Evolutionary conservation across 2,329 filamentous ascomycete genomes (phyloP).

Genomic region (Cytospora paraplurivora): DNA sequence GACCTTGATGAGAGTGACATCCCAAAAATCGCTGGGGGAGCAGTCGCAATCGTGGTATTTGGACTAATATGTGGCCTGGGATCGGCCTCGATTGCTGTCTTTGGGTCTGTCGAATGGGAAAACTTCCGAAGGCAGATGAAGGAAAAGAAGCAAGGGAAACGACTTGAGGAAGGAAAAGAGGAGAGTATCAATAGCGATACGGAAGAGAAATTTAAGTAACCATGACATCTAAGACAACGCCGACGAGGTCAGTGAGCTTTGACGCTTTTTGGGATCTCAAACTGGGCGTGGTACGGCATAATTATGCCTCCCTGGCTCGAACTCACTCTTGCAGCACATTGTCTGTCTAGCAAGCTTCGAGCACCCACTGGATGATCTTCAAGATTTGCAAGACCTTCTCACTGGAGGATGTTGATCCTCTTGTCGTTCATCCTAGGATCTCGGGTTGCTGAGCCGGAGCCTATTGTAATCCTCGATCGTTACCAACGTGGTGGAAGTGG

Average conservation of each 20-base stretch:
- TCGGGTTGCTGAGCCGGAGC: conserved; percentile 8
- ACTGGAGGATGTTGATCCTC: not conserved
- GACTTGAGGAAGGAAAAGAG: not conserved
- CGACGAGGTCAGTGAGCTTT: not conserved
- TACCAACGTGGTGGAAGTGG: not conserved
- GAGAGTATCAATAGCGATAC: conserved; percentile 7
- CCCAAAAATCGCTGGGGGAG: conserved; percentile 19
- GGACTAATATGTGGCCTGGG: conserved; percentile 24
- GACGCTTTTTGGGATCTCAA: not conserved
- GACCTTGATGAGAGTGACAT: not conserved
- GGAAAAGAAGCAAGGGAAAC: conserved; percentile 8
- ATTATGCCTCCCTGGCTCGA: too few relatives aligned
- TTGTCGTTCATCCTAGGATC: not conserved
- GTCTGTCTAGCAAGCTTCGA: not conserved
- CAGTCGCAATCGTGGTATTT: conserved; percentile 9
- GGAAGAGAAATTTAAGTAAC: conserved; percentile 6
- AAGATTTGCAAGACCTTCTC: not conserved
- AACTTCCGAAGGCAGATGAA: conserved; percentile 17
- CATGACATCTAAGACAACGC: conserved; percentile 5
- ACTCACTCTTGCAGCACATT: not conserved
- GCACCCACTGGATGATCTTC: not conserved
- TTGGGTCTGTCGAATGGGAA: conserved; percentile 24
- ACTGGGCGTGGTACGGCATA: not conserved
- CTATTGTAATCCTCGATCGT: not conserved
- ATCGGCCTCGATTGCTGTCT: conserved; percentile 23